These are phyloP conservation scores for Esteya vermicola DNA, from an alignment of 2,329 filamentous ascomycete species.

Conservation along the genomic window DNA sequence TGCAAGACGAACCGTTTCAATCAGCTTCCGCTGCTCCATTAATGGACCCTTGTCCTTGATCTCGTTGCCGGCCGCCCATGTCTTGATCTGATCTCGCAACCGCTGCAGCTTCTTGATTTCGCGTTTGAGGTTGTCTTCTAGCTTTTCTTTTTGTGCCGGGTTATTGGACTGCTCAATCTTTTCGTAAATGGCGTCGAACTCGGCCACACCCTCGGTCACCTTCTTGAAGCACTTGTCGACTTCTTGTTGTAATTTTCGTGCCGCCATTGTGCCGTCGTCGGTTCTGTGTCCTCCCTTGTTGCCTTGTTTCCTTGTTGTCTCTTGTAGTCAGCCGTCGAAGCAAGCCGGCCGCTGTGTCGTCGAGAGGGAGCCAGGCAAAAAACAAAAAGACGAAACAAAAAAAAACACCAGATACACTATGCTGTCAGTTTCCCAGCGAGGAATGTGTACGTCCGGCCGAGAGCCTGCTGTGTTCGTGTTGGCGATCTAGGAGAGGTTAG, in stretches of 20 bases:
- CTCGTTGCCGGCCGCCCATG: slow-evolving; percentile 95
- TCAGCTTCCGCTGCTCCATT: slow-evolving; percentile 85
- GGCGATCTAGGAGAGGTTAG: too few species aligned
- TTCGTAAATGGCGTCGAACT: slow-evolving; percentile 92
- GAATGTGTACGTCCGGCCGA: too few species aligned
- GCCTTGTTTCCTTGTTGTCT: too few species aligned
- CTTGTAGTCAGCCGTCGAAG: too few species aligned
- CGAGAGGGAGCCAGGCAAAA: too few species aligned
- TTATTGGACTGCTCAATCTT: slow-evolving; percentile 93
- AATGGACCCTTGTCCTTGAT: slow-evolving; percentile 98
- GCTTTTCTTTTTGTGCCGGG: slow-evolving; percentile 91
- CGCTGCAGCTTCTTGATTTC: slow-evolving; percentile 99
- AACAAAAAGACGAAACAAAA: too few species aligned
- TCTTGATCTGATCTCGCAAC: slow-evolving; percentile 97
- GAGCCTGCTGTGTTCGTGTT: too few species aligned
- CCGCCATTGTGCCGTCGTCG: slow-evolving; percentile 68
- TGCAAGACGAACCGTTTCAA: slow-evolving; percentile 67
- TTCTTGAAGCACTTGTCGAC: slow-evolving; percentile 99
- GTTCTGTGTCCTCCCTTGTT: too few species aligned
- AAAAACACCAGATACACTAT: too few species aligned
- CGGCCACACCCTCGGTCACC: slow-evolving; percentile 79
- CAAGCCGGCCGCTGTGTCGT: too few species aligned
- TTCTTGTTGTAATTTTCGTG: slow-evolving; percentile 92
- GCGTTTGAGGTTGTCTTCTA: slow-evolving; percentile 94
- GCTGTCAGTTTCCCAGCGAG: too few species aligned